Base-by-base conservation (phyloP, 805 yeast genomes). In the Clavispora carvajalis region DNA sequence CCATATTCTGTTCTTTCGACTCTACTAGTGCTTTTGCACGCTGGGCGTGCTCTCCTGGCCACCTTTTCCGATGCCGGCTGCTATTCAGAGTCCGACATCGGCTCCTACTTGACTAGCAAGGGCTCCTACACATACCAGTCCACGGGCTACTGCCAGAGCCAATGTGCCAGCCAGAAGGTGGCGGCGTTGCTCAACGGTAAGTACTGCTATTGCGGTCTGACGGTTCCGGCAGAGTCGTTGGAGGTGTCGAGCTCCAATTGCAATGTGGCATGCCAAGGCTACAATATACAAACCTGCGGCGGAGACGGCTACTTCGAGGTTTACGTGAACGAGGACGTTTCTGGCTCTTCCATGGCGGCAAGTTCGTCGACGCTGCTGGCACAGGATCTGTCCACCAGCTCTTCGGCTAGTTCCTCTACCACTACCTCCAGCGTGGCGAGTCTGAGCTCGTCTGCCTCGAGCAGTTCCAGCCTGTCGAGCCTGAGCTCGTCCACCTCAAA, bases 131-230 rank as follows among this genome's bases (percentile, higher is more conserved):
- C 59, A 1, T 82, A 64, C 55, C 90, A 85, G 61, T 72, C 88
- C 7, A 73, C 79, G 13, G 65, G 73, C 7, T 64, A 76, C 53
- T 83, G 93, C 59, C 64, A 69, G 43, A 48, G 53, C 7, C 64
- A 67, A 46, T 82, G 96, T 21, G 44, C 41, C 25, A 46, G 43
- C 37, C 18, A 43, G 18, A 52, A 49, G 25, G 60, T 67, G 22
- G 62, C 61, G 9, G 73, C 68, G 3, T 51, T 66, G 16, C 57
- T 71, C 10, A 59, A 69, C 37, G 86, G 88, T 7, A 52, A 67
- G 19, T 58, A 60, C 15, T 85, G 95, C 59, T 83, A 74, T 53
- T 85, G 95, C 59, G 91, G 91, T 21, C 63, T 72, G 51, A 45
- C 63, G 1, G 54, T 68, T 3, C 69, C 78, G 3, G 40, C 59